Conservation (phyloP, 31 red algal species). For the Porphyra umbilicalis region DNA sequence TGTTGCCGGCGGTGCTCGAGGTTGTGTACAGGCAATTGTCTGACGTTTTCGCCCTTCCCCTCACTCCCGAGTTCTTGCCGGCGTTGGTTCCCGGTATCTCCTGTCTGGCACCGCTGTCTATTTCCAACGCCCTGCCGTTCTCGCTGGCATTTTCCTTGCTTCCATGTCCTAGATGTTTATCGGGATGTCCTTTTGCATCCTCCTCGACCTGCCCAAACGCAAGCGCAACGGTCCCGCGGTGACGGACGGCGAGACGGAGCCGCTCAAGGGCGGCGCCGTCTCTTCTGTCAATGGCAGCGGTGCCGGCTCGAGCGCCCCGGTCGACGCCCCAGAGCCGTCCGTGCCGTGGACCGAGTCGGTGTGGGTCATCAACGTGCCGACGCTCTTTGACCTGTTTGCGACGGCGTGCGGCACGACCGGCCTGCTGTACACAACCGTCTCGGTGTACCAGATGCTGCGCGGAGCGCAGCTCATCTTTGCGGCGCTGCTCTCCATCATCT, state of each 20-base stretch:
- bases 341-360: not conserved
- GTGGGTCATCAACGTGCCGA: conserved; percentile 69
- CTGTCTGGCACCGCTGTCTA: too few species aligned
- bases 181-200: conserved; percentile 70
- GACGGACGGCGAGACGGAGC: conserved; percentile 7
- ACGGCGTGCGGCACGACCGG: conserved; percentile 78
- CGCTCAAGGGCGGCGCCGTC: not conserved
- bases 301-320: not conserved
- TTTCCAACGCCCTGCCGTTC: too few species aligned
- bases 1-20: too few species aligned
- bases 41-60: too few species aligned
- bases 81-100: too few species aligned
- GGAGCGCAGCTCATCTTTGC: conserved; percentile 83
- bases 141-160: not conserved
- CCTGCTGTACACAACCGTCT: conserved; percentile 75
- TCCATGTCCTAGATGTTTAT: conserved; percentile 64
- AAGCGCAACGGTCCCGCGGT: not conserved
- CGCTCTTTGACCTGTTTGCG: conserved; percentile 73
- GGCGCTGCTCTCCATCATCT: conserved; percentile 79
- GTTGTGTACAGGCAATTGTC: too few species aligned
- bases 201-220: conserved; percentile 44
- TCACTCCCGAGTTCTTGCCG: too few species aligned
- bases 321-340: not conserved
- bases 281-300: not conserved
- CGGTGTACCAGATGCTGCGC: conserved; percentile 95